phyloP scores from a whole-genome alignment of 1,284 basidiomycete species.

The Gymnopus androsaceus region DNA sequence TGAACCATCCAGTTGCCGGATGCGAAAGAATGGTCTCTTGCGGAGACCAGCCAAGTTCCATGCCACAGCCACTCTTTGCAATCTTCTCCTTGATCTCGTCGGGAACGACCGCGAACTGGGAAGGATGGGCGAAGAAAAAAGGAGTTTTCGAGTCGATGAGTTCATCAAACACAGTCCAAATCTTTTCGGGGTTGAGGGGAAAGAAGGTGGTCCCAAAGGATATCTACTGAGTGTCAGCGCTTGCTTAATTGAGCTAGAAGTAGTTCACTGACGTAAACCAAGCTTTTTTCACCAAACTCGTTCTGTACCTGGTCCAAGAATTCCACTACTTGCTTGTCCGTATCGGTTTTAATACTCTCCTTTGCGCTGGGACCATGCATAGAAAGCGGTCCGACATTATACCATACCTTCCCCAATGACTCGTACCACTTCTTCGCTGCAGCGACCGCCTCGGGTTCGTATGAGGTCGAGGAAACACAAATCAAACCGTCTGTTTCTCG shows the following conservation, averaged over 20 bases:
- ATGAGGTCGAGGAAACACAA: constrained; percentile 15
- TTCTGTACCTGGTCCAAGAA: constrained; percentile 21
- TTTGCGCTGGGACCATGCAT: neutral
- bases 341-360: neutral
- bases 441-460: constrained; percentile 18
- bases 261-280: constrained; percentile 21
- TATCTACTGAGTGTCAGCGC: constrained; percentile 18
- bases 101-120: neutral
- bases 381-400: constrained; percentile 19
- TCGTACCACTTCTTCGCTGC: constrained; percentile 18
- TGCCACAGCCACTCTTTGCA: constrained; percentile 17
- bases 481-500: constrained; percentile 13
- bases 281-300: constrained; percentile 18
- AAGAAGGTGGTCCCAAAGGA: constrained; percentile 25
- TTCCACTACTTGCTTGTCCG: constrained; percentile 6
- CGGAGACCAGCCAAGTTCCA: constrained; percentile 21
- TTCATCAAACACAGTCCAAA: constrained; percentile 23
- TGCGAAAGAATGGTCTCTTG: constrained; percentile 26
- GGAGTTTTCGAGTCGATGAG: constrained; percentile 21
- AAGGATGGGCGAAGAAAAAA: constrained; percentile 15
- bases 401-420: constrained; percentile 13
- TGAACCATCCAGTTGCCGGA: constrained; percentile 26
- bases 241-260: too few species aligned
- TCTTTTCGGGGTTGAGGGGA: constrained; percentile 17
- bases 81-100: constrained; percentile 16